phyloP scores from a whole-genome alignment of 306 rosid genomes.

The peach (Prunus persica) region Prunus_persica_NCBIv2 NC_034011.1:24567501-24568000 shows the following conservation, averaged over 20 bases:
- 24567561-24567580: background rate
- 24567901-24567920: too few relatives aligned
- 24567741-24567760: background rate
- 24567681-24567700: background rate
- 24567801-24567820: background rate
- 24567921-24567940: too few relatives aligned
- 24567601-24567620: background rate
- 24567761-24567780: background rate
- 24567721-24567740: background rate
- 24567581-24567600: background rate
- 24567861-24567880: too few relatives aligned
- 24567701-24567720: background rate
- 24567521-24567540: background rate
- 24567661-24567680: background rate
- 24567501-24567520: background rate
- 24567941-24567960: too few relatives aligned
- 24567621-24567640: background rate
- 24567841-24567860: too few relatives aligned
- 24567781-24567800: background rate
- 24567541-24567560: background rate
- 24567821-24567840: background rate
- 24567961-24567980: background rate
- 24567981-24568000: background rate
- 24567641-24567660: too few relatives aligned
- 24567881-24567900: too few relatives aligned